These are phyloP conservation scores for Craspedostauros australis DNA, from an alignment of 108 stramenopile species.

Conservation along the genomic window DNA sequence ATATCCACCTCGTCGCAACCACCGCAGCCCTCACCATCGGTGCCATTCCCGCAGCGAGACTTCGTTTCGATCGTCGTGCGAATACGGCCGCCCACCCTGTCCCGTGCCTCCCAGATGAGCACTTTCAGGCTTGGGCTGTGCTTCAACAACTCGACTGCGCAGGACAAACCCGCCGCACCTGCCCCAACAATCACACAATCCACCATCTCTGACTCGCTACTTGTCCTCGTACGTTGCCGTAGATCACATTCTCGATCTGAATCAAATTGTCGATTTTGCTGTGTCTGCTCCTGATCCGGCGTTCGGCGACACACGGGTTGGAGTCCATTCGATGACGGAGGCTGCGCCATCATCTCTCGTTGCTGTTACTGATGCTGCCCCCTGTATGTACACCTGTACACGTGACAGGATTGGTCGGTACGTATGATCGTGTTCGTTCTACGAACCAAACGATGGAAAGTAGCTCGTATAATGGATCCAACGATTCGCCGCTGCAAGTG, in stretches of 20 bases:
- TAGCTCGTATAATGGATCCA: too few species aligned
- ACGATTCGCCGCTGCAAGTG: too few species aligned
- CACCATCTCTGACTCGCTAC: not conserved
- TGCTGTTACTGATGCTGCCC: too few species aligned
- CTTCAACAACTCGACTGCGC: slow-evolving; percentile 16
- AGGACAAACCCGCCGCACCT: slow-evolving; percentile 42
- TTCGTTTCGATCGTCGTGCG: slow-evolving; percentile 11
- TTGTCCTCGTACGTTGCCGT: not conserved
- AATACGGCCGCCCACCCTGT: slow-evolving; percentile 52
- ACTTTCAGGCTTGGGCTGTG: not conserved
- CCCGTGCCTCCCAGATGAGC: slow-evolving; percentile 40
- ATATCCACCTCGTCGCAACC: slow-evolving; percentile 1
- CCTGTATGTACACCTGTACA: too few species aligned
- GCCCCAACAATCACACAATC: slow-evolving; percentile 47
- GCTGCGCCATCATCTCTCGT: not conserved
- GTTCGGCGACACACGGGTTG: not conserved
- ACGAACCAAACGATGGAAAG: too few species aligned
- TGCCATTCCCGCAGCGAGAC: not conserved
- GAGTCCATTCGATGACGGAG: not conserved
- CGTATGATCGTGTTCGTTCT: too few species aligned
- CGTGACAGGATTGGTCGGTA: too few species aligned
- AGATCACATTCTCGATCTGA: not conserved
- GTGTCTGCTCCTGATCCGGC: not conserved
- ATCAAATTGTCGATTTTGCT: not conserved
- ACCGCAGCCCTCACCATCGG: not conserved